Percentiles rank a stretch among this genome's conserved stretches.
Conservation (phyloP, 1,139 yeast species). For the Yamadazyma blattariae region DNA sequence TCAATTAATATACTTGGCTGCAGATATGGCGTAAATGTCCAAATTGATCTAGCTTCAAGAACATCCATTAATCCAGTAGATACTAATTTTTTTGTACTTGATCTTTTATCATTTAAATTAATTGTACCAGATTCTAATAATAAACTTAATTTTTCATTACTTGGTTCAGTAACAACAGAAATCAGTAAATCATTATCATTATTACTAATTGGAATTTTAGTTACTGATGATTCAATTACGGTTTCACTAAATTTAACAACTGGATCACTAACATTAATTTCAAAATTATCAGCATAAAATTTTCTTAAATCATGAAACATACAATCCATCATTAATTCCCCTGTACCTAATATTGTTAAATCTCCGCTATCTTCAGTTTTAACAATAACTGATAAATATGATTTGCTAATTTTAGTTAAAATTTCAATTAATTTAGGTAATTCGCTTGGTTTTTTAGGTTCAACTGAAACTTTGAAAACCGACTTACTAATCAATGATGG, state of each 20-base stretch:
- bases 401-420: slow-evolving; percentile 55
- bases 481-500: slow-evolving; percentile 31
- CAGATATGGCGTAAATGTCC: slow-evolving; percentile 72
- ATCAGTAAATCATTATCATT: slow-evolving; percentile 55
- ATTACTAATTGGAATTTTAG: slow-evolving; percentile 57
- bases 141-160: slow-evolving; percentile 41
- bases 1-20: slow-evolving; percentile 63
- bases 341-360: slow-evolving; percentile 75
- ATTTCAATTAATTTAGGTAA: slow-evolving; percentile 71
- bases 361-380: slow-evolving; percentile 90
- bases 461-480: slow-evolving; percentile 78
- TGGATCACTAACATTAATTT: slow-evolving; percentile 83
- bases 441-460: slow-evolving; percentile 78
- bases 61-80: slow-evolving; percentile 74
- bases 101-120: slow-evolving; percentile 30
- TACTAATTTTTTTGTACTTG: slow-evolving; percentile 54
- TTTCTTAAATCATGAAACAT: slow-evolving; percentile 72
- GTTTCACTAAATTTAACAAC: slow-evolving; percentile 81
- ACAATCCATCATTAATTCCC: slow-evolving; percentile 87
- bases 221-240: slow-evolving; percentile 61
- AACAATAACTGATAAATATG: slow-evolving; percentile 64
- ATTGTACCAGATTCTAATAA: slow-evolving; percentile 21
- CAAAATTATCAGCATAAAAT: slow-evolving; percentile 56
- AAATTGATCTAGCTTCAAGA: slow-evolving; percentile 75
- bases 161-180: slow-evolving; percentile 78